Evolutionary conservation across 495 filamentous ascomycete species (phyloP).

Genomic region (Xanthoparmelia taractica): DNA sequence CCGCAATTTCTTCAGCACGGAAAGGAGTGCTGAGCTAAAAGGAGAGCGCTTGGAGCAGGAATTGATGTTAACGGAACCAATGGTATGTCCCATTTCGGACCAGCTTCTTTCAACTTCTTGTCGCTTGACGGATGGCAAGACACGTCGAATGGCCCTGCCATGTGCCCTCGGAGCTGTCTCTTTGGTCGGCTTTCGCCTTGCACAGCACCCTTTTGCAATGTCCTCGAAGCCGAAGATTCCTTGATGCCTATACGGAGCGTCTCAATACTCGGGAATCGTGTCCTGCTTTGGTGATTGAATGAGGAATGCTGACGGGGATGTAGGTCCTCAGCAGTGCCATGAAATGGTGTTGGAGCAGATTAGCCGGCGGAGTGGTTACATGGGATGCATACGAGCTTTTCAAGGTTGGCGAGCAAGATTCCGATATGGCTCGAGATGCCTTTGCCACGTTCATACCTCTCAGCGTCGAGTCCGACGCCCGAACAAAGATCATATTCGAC

Average conservation of each 20-base stretch:
- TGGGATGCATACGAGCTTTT: slow-evolving; percentile 98
- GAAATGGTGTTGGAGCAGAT: slow-evolving; percentile 98
- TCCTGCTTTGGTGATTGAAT: background rate
- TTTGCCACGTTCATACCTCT: slow-evolving; percentile 95
- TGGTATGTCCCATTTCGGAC: slow-evolving; percentile 48
- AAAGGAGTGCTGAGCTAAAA: slow-evolving; percentile 42
- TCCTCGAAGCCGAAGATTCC: background rate
- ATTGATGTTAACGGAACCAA: slow-evolving; percentile 84
- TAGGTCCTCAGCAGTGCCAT: slow-evolving; percentile 88
- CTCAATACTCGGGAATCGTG: background rate
- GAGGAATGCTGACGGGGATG: background rate
- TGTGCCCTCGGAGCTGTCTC: slow-evolving; percentile 15
- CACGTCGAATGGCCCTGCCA: background rate
- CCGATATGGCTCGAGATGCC: slow-evolving; percentile 81
- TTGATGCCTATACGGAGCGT: background rate
- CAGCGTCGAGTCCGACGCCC: slow-evolving; percentile 81
- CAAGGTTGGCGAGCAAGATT: slow-evolving; percentile 90
- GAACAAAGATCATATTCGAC: slow-evolving; percentile 83
- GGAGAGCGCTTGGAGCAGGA: slow-evolving; percentile 75
- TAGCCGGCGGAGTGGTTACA: slow-evolving; percentile 85
- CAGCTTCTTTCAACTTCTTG: background rate
- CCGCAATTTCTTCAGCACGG: slow-evolving; percentile 77
- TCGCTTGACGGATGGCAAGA: background rate
- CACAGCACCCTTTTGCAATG: background rate
- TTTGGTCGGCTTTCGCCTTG: background rate